Evolutionary conservation across 495 filamentous ascomycete genomes (phyloP), one percentile per base, ranked within the genome.

Genomic region (Mytilinidion resinicola): DNA sequence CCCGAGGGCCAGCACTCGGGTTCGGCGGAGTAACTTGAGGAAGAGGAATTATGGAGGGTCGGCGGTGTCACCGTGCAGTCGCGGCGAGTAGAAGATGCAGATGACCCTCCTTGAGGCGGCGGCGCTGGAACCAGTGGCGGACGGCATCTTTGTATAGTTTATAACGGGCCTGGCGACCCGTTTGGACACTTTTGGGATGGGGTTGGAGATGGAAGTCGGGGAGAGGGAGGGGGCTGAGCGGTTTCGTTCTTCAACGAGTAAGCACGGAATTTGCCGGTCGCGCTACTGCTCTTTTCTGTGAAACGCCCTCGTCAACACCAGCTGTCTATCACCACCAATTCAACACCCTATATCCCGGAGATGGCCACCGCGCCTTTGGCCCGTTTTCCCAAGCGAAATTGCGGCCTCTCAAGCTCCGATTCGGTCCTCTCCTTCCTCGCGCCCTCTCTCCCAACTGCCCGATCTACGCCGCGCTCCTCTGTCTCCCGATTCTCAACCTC

Each of bases 401-500:
- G 57, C 37, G 36, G 38, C 8, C 17, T 51, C n/a, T 51, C 34
- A 7, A 38, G 25, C 12, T 14, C 59, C 8, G 57, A 66, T 21
- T 17, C 25, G 8, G 47, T 66, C 21, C 49, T 60, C 41, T 30
- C 59, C 17, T 62, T 66, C 42, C 42, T 67, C 14, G 53, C 54
- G 14, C 64, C 64, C 9, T 53, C 63, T 6, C 7, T 66, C 35
- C 53, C 39, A 19, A 1, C 15, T 20, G 0, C 56, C 11, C 19
- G 21, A 20, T 41, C 8, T n/a, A 36, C 44, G 7, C 36, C 53
- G 37, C 37, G 44, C 11, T 17, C 41, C 37, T 55, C 36, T n/a
- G 48, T 53, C 19, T 39, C 59, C 35, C 57, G 34, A 12, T 78
- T 74, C 64, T 73, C 74, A 21, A 73, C 72, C 17, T 67, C 72